Conservation (phyloP, 768 basidiomycete genomes). For the Hysterangium stoloniferum region DNA sequence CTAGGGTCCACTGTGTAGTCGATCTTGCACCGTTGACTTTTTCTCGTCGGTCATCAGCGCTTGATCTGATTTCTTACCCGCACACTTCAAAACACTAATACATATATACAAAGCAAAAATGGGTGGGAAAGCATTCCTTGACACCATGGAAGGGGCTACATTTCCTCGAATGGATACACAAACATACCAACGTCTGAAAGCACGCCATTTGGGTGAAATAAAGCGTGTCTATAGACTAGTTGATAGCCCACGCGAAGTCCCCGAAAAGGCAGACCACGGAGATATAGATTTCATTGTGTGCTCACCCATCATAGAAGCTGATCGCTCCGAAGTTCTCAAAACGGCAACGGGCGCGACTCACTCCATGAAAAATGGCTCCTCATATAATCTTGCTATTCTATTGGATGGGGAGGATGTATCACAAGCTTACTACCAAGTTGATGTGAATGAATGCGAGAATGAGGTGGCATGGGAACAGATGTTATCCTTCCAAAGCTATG, state of each 20-base stretch:
- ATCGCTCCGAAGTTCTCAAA: slow-evolving; percentile 31
- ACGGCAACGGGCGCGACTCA: slow-evolving; percentile 39
- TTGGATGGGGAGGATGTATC: slow-evolving; percentile 28
- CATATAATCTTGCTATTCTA: slow-evolving; percentile 57
- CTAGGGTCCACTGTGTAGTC: too few relatives aligned
- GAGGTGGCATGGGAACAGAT: slow-evolving; percentile 42
- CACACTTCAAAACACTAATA: too few relatives aligned
- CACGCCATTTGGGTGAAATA: slow-evolving; percentile 34
- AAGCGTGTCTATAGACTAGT: slow-evolving; percentile 42
- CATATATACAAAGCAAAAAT: too few relatives aligned
- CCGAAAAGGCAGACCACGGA: slow-evolving; percentile 57
- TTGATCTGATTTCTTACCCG: too few relatives aligned
- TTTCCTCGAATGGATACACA: slow-evolving; percentile 57
- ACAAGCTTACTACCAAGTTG: slow-evolving; percentile 41
- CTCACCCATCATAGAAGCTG: slow-evolving; percentile 26
- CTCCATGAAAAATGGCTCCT: slow-evolving; percentile 43
- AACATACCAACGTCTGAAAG: slow-evolving; percentile 46
- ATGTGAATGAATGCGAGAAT: slow-evolving; percentile 51
- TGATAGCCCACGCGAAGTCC: slow-evolving; percentile 52
- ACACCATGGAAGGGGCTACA: slow-evolving; percentile 31
- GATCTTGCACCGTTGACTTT: too few relatives aligned
- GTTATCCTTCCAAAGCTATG: slow-evolving; percentile 54
- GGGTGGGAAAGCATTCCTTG: slow-evolving; percentile 66
- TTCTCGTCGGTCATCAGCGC: too few relatives aligned
- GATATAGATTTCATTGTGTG: slow-evolving; percentile 65